Percentiles rank a stretch among this genome's conserved stretches.
These are phyloP conservation scores for Stemphylium vesicarium DNA, from an alignment of 2,329 filamentous ascomycete genomes.

Conservation along the genomic window DNA sequence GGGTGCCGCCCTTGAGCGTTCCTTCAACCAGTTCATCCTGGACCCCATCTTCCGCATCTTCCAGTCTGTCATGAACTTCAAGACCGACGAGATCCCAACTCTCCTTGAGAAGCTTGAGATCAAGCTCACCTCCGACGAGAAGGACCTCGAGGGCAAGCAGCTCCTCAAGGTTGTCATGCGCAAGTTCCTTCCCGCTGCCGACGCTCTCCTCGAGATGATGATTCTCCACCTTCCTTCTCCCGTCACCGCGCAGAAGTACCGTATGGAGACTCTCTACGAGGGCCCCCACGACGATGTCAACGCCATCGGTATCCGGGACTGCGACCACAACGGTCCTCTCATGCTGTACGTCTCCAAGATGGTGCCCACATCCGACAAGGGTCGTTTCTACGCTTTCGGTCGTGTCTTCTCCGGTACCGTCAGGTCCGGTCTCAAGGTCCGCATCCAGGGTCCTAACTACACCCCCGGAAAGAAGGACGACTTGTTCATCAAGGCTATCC, in stretches of 20 bases:
- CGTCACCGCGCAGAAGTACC: slow-evolving; percentile 94
- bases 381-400: slow-evolving; percentile 99
- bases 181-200: slow-evolving; percentile 97
- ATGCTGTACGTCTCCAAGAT: slow-evolving; percentile 99
- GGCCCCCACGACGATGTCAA: slow-evolving; percentile 91
- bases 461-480: slow-evolving; percentile 97
- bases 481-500: slow-evolving; percentile 98
- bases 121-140: slow-evolving; percentile 87
- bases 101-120: slow-evolving; percentile 93
- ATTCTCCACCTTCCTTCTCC: slow-evolving; percentile 98
- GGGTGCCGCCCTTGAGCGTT: slow-evolving; percentile 91
- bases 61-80: slow-evolving; percentile 95
- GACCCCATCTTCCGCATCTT: slow-evolving; percentile 99
- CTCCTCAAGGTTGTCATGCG: slow-evolving; percentile 98
- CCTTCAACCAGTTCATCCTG: slow-evolving; percentile 99
- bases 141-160: slow-evolving; percentile 93
- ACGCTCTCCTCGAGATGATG: slow-evolving; percentile 99
- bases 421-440: slow-evolving; percentile 97
- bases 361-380: slow-evolving; percentile 99
- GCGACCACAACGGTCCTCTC: slow-evolving; percentile 95
- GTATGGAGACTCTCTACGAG: slow-evolving; percentile 98
- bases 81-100: slow-evolving; percentile 85
- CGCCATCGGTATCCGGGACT: slow-evolving; percentile 97
- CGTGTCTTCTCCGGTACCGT: slow-evolving; percentile 99
- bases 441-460: slow-evolving; percentile 99